phyloP scores from a whole-genome alignment of 2,329 filamentous ascomycete species.

The Xylariomycetidae sp. region DNA sequence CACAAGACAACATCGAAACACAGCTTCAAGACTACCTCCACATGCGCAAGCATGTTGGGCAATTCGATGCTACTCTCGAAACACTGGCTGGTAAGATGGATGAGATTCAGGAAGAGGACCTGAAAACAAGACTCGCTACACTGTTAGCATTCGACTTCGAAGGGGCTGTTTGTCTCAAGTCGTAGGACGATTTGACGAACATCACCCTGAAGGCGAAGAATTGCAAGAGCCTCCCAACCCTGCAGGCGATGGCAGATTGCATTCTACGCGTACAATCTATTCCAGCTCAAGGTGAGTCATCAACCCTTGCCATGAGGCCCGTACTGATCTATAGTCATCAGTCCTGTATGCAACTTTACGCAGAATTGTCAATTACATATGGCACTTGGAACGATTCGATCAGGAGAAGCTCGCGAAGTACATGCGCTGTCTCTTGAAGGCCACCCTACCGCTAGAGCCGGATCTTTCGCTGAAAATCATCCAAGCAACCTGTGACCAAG shows the following conservation, averaged over 20 bases:
- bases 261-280: constrained; percentile 49
- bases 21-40: constrained; percentile 59
- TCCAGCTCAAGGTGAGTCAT: constrained; percentile 42
- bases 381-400: constrained; percentile 51
- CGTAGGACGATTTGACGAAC: constrained; percentile 60
- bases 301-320: no score
- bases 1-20: constrained; percentile 42
- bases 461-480: constrained; percentile 55
- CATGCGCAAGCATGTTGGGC: constrained; percentile 55
- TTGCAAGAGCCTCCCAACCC: constrained; percentile 41
- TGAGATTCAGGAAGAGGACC: constrained; percentile 43
- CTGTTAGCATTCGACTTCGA: constrained; percentile 78
- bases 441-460: constrained; percentile 55
- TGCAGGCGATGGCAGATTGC: constrained; percentile 63
- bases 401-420: constrained; percentile 65
- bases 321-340: constrained; percentile 21
- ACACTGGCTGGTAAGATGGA: constrained; percentile 35
- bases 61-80: constrained; percentile 48
- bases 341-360: constrained; percentile 52
- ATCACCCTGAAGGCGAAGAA: constrained; percentile 51
- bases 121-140: constrained; percentile 58
- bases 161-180: constrained; percentile 59
- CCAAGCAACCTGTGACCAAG: constrained; percentile 56
- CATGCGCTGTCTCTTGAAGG: constrained; percentile 71
- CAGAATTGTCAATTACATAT: constrained; percentile 66